Evolutionary conservation across 1,284 basidiomycete genomes (phyloP), one percentile per base, ranked within the genome.

Genomic region (Chondrostereum purpureum): DNA sequence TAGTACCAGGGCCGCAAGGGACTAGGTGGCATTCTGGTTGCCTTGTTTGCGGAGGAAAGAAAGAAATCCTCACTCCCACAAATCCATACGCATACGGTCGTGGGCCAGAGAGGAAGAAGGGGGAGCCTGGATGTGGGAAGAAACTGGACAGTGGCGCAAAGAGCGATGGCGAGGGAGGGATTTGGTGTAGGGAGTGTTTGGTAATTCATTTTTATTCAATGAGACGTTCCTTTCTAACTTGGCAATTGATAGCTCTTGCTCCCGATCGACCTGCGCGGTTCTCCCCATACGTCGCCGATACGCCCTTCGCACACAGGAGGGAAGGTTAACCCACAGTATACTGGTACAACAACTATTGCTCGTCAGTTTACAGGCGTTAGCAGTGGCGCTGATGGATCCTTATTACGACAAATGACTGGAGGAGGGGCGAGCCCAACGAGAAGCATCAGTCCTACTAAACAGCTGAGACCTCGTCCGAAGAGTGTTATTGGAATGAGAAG

Each of bases 181-280:
- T 89, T 20, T 90, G 86, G 83, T 91, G 88, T 61, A 71, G 87
- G 52, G 86, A 88, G 61, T 91, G 88, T 60, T 67, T 82, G 58
- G 88, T 90, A 58, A 64, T 18, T 42, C 45, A n/a, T n/a, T 18
- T 36, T 43, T 27, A 45, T 49, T 36, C 24, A 14, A 34, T 22
- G 23, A 27, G 13, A 27, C 20, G 21, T 10, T 50, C 8, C 40
- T 46, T 52, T 22, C 43, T 43, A 44, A 22, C 47, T 12, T 17
- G 23, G 49, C 42, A 44, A 47, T 49, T 42, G 24, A 2, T 51
- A 88, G 83, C 67, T 86, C 33, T 63, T 86, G 39, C 66, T 86
- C 21, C 77, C 76, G 11, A 44, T 55, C 36, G 66, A 70, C 5
- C 59, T 71, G 44, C 70, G 76, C 44, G 67, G 61, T 35, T 65